phyloP scores from a whole-genome alignment of 257 asterid species.

The Solanum boliviense region DNA sequence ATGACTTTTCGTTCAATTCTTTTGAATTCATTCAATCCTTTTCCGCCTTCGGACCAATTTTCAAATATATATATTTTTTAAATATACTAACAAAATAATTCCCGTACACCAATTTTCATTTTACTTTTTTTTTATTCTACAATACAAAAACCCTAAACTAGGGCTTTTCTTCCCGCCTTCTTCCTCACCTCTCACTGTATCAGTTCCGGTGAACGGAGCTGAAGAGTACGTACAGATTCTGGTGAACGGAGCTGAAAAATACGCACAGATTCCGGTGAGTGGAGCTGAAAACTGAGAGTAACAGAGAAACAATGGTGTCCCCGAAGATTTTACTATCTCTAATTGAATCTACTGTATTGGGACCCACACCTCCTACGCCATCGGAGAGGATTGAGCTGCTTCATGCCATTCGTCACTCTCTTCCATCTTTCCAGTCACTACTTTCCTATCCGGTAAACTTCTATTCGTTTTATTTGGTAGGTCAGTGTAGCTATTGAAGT shows the following conservation, averaged over 20 bases:
- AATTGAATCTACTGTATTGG: slow-evolving; percentile 53
- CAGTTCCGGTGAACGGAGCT: background rate
- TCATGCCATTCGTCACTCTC: slow-evolving; percentile 69
- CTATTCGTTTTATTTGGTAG: background rate
- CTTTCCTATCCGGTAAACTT: slow-evolving; percentile 61
- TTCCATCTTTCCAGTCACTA: slow-evolving; percentile 52
- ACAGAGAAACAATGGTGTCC: slow-evolving; percentile 43
- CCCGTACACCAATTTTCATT: background rate
- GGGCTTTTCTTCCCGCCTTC: slow-evolving; percentile 14
- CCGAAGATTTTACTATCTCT: slow-evolving; percentile 55
- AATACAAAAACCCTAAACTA: background rate
- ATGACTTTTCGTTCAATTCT: background rate
- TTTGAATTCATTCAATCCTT: background rate
- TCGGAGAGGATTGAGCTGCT: slow-evolving; percentile 72
- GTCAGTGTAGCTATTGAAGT: background rate
- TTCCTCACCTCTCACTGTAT: background rate
- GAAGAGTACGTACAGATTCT: background rate
- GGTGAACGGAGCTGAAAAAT: background rate
- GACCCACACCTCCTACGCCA: slow-evolving; percentile 61
- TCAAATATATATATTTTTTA: too few species aligned
- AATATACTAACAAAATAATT: background rate
- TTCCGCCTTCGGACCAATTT: background rate
- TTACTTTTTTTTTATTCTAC: too few species aligned
- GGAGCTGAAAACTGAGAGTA: background rate
- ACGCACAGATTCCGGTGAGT: background rate